Percentiles rank a stretch among this genome's conserved stretches.
Conservation (phyloP, 768 basidiomycete genomes). For the Leccinum ochraceum region DNA sequence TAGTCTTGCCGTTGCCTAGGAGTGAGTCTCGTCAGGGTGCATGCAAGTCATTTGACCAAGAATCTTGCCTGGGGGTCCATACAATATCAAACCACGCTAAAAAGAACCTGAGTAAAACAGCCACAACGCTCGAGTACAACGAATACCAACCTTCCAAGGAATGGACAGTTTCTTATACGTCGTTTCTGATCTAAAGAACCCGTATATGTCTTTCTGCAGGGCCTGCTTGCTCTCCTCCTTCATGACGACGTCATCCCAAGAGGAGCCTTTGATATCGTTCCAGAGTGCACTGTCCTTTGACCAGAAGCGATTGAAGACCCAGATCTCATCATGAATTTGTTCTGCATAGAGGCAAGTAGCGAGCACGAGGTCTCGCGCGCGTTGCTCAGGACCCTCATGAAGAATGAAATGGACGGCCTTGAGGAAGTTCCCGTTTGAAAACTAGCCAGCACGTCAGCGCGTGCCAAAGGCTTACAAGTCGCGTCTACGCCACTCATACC, state of each 20-base stretch:
- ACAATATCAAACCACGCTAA: conserved; percentile 80
- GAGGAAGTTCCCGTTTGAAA: conserved; percentile 23
- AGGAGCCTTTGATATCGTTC: conserved; percentile 59
- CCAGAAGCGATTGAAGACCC: conserved; percentile 79
- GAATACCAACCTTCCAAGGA: conserved; percentile 70
- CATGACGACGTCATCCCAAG: conserved; percentile 77
- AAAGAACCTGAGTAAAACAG: conserved; percentile 1
- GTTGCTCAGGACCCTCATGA: conserved; percentile 59
- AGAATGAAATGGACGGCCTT: conserved; percentile 50
- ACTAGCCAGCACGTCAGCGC: conserved; percentile 27
- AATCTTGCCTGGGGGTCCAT: conserved; percentile 70
- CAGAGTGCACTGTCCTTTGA: conserved; percentile 60
- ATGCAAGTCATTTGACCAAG: background rate
- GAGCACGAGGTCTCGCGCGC: conserved; percentile 51
- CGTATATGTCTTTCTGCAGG: conserved; percentile 72
- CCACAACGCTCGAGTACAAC: background rate
- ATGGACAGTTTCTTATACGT: conserved; percentile 75
- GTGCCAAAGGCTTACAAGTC: background rate
- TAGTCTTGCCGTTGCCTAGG: conserved; percentile 81
- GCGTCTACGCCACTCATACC: conserved; percentile 36
- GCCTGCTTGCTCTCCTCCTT: conserved; percentile 66
- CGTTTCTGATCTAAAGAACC: conserved; percentile 76
- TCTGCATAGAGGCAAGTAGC: conserved; percentile 52
- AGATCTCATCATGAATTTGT: conserved; percentile 66
- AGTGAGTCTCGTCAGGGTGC: background rate